Evolutionary conservation across 805 yeast species (phyloP).

Genomic region (Candida suzukii): DNA sequence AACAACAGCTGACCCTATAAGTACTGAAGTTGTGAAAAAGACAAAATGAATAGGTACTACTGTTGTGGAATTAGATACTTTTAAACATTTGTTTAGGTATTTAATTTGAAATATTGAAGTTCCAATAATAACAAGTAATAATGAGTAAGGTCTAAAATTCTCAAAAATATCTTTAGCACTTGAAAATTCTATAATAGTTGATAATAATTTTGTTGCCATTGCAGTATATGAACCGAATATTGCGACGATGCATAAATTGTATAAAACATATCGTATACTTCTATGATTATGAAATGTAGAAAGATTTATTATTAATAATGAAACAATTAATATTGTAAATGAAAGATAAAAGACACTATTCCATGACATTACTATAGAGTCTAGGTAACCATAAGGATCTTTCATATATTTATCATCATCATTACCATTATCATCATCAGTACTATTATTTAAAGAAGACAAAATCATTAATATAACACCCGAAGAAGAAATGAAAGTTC

Average conservation of each 20-base stretch:
- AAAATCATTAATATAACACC: slow-evolving; percentile 36
- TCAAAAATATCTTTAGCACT: slow-evolving; percentile 15
- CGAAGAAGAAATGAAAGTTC: slow-evolving; percentile 31
- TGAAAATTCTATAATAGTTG: slow-evolving; percentile 23
- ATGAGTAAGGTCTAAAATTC: slow-evolving; percentile 24
- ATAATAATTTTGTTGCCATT: slow-evolving; percentile 34
- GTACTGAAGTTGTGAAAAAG: slow-evolving; percentile 36
- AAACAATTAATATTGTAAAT: slow-evolving; percentile 12
- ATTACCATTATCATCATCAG: not conserved
- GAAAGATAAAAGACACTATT: slow-evolving; percentile 20
- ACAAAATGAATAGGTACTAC: slow-evolving; percentile 46
- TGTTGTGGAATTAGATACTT: slow-evolving; percentile 33
- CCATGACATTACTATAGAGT: slow-evolving; percentile 18
- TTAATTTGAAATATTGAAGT: slow-evolving; percentile 35
- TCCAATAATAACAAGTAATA: slow-evolving; percentile 24
- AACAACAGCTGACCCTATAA: slow-evolving; percentile 33
- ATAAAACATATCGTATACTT: slow-evolving; percentile 16
- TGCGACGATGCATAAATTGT: slow-evolving; percentile 31
- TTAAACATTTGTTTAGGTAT: slow-evolving; percentile 31
- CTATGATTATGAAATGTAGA: slow-evolving; percentile 2
- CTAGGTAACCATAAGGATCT: slow-evolving; percentile 22
- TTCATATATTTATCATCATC: slow-evolving; percentile 5
- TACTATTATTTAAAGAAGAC: slow-evolving; percentile 21
- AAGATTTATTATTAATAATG: slow-evolving; percentile 8
- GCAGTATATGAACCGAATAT: slow-evolving; percentile 43